These are phyloP conservation scores for Rhodotorula toruloides DNA, from an alignment of 768 basidiomycete genomes.

Conservation along the genomic window DNA sequence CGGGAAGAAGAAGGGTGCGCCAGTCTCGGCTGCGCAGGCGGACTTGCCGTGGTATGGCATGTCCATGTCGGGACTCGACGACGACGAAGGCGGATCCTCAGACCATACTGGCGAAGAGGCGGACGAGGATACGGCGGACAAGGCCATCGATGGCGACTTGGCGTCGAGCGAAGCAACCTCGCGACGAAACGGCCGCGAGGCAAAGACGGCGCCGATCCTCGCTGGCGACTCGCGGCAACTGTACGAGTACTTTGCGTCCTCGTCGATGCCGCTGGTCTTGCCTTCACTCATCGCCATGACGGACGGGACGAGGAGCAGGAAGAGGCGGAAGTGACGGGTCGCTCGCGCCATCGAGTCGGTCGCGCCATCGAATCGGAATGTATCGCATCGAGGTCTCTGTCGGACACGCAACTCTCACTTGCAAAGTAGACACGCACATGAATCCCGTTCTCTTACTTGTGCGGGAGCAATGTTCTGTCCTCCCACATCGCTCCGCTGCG, in stretches of 20 bases:
- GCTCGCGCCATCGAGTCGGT: background rate
- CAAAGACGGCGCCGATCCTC: conserved; percentile 11
- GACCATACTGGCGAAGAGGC: background rate
- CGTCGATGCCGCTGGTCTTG: conserved; percentile 1
- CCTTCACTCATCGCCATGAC: conserved; percentile 6
- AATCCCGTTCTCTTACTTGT: too few species aligned
- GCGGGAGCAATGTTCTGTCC: too few species aligned
- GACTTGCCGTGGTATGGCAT: conserved; percentile 34
- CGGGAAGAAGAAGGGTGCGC: background rate
- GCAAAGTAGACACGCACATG: too few species aligned
- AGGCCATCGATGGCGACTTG: background rate
- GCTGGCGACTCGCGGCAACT: conserved; percentile 18
- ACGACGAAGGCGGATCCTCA: background rate
- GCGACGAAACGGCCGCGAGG: background rate
- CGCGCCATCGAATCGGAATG: too few species aligned
- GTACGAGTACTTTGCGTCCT: conserved; percentile 9
- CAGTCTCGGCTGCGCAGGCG: background rate
- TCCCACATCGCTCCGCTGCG: too few species aligned
- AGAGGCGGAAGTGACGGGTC: background rate
- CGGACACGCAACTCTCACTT: too few species aligned
- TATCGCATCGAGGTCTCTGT: too few species aligned
- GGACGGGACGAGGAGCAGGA: background rate
- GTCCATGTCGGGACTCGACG: conserved; percentile 17
- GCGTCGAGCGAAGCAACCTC: background rate
- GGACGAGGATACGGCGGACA: background rate